Evolutionary conservation across 805 yeast species (phyloP).

Genomic region (Komagataella kurtzmanii): DNA sequence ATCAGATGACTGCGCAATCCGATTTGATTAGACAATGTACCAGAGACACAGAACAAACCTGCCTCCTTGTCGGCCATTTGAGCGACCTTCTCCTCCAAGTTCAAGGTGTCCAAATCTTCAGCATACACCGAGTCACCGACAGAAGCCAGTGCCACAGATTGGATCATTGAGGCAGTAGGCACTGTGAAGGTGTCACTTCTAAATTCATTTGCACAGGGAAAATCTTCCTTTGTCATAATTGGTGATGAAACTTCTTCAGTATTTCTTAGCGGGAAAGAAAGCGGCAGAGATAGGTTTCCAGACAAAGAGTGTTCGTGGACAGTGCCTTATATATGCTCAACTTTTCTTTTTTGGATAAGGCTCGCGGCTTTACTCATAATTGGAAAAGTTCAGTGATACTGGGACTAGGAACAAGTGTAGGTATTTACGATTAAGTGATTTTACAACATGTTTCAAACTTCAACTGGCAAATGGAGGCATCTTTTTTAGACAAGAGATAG

Average conservation of each 20-base stretch:
- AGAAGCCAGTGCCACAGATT: constrained; percentile 41
- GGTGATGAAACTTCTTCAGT: background rate
- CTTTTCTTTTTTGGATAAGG: background rate
- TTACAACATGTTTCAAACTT: too few species aligned
- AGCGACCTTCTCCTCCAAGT: constrained; percentile 52
- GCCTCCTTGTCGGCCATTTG: constrained; percentile 66
- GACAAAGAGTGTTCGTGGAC: background rate
- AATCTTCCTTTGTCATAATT: background rate
- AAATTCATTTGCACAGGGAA: constrained; percentile 29
- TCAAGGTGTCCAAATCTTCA: constrained; percentile 63
- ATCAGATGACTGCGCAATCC: constrained; percentile 61
- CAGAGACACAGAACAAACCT: constrained; percentile 75
- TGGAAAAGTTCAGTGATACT: background rate
- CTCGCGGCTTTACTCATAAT: background rate
- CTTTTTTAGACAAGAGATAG: background rate
- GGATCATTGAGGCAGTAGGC: constrained; percentile 64
- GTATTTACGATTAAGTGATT: background rate
- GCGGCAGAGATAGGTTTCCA: background rate
- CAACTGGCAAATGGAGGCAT: background rate
- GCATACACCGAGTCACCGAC: constrained; percentile 84
- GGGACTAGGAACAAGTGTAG: background rate
- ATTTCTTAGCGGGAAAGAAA: too few species aligned
- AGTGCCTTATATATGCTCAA: background rate
- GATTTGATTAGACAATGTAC: constrained; percentile 84
- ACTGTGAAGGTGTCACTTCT: constrained; percentile 85